Evolutionary conservation across 2,329 filamentous ascomycete species (phyloP).

Genomic region (Talaromyces amestolkiae): DNA sequence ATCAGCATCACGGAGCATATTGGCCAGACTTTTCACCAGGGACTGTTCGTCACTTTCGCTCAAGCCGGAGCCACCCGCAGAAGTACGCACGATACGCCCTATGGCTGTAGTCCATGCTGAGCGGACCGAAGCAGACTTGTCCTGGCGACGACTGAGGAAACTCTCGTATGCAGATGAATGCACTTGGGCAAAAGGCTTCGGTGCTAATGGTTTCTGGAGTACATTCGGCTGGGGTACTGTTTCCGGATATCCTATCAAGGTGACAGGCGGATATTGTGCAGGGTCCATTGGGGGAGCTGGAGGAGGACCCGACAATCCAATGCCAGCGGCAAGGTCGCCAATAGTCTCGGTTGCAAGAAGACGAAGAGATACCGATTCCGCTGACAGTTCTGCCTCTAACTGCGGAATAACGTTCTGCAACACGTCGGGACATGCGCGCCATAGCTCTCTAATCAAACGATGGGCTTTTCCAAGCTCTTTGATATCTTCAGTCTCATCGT

Average conservation of each 20-base stretch:
- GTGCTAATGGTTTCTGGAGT: conserved; percentile 78
- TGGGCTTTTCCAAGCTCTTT: conserved; percentile 89
- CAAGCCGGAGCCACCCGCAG: conserved; percentile 83
- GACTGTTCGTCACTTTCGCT: conserved; percentile 76
- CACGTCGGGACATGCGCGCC: conserved; percentile 84
- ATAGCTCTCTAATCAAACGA: conserved; percentile 82
- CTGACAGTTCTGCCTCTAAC: conserved; percentile 84
- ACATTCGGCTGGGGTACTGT: conserved; percentile 57
- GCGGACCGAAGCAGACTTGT: conserved; percentile 79
- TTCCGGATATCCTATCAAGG: conserved; percentile 47
- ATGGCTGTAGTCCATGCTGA: conserved; percentile 81
- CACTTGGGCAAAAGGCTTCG: conserved; percentile 83
- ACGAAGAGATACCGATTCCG: conserved; percentile 83
- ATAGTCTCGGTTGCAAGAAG: conserved; percentile 89
- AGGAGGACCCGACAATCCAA: conserved; percentile 85
- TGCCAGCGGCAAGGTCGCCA: conserved; percentile 90
- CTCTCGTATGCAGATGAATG: conserved; percentile 76
- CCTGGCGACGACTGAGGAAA: conserved; percentile 80
- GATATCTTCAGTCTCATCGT: conserved; percentile 76
- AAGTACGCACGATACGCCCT: conserved; percentile 85
- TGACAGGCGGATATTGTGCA: conserved; percentile 71
- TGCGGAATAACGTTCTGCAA: conserved; percentile 92
- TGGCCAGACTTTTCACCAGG: conserved; percentile 70
- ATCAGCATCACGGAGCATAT: conserved; percentile 82
- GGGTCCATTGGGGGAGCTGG: conserved; percentile 71